Conservation (phyloP, 2,329 filamentous ascomycete species). For the Lachnellula suecica region DNA sequence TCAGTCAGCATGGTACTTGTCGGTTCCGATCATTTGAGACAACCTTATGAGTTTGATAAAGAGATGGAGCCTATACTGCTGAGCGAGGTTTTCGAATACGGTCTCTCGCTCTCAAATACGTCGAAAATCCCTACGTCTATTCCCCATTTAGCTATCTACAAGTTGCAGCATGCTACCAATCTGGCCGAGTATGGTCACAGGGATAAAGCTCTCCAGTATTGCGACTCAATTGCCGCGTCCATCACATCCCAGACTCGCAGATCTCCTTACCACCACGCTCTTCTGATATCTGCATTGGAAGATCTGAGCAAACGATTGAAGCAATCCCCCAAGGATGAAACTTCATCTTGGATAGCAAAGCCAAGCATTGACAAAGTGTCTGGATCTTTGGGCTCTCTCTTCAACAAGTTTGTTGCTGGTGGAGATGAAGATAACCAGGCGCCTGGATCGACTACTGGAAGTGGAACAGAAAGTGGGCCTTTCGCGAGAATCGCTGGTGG, state of each 20-base stretch:
- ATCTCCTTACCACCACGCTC: constrained; percentile 81
- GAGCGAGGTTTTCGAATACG: constrained; percentile 96
- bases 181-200: constrained; percentile 82
- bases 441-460: constrained; percentile 54
- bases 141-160: constrained; percentile 87
- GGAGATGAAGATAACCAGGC: constrained; percentile 75
- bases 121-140: constrained; percentile 55
- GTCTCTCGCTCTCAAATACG: constrained; percentile 67
- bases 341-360: constrained; percentile 88
- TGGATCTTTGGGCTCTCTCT: constrained; percentile 84
- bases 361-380: constrained; percentile 96
- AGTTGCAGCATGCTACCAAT: constrained; percentile 80
- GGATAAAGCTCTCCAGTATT: constrained; percentile 86
- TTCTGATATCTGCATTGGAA: constrained; percentile 74
- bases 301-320: constrained; percentile 82
- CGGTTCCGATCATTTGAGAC: constrained; percentile 76
- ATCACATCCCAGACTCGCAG: constrained; percentile 79
- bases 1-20: constrained; percentile 78
- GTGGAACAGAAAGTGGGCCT: constrained; percentile 65
- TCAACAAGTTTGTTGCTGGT: constrained; percentile 96
- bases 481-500: constrained; percentile 81
- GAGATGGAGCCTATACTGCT: constrained; percentile 86
- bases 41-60: constrained; percentile 69
- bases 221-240: constrained; percentile 74
- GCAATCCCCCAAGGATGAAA: constrained; percentile 79